Evolutionary conservation across 768 basidiomycete species (phyloP).

Genomic region (Pleurotus giganteus): DNA sequence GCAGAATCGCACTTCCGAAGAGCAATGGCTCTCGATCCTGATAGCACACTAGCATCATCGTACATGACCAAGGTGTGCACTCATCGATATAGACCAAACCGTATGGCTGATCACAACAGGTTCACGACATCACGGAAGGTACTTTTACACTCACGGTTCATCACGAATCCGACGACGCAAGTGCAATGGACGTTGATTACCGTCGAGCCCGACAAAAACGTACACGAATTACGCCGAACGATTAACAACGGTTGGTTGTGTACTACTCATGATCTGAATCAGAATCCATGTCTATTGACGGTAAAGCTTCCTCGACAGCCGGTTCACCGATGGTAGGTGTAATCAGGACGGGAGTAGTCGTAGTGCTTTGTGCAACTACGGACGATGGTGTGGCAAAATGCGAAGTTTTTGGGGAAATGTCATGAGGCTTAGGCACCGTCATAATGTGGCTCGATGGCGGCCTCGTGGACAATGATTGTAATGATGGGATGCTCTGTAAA

Average conservation of each 20-base stretch:
- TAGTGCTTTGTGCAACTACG: neutral
- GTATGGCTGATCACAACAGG: conserved; percentile 7
- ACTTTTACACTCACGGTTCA: conserved; percentile 10
- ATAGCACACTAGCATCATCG: conserved; percentile 47
- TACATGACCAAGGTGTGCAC: conserved; percentile 52
- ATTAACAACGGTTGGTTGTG: neutral
- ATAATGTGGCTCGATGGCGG: too few relatives aligned
- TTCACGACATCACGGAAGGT: conserved; percentile 8
- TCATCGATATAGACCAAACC: neutral
- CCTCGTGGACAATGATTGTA: too few relatives aligned
- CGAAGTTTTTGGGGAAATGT: neutral
- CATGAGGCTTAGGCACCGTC: neutral
- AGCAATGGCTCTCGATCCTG: conserved; percentile 56
- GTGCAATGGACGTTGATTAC: conserved; percentile 20
- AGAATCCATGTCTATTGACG: conserved; percentile 73
- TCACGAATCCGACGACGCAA: conserved; percentile 28
- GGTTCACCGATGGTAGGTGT: neutral
- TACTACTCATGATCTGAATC: conserved; percentile 64
- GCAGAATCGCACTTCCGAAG: conserved; percentile 68
- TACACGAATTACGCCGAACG: conserved; percentile 19
- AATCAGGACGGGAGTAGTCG: neutral
- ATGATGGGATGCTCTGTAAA: too few relatives aligned
- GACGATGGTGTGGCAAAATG: neutral
- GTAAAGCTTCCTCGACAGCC: conserved; percentile 46
- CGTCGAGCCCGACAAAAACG: conserved; percentile 31